Percentiles rank a stretch among this genome's conserved stretches.
Evolutionary conservation across 2,329 filamentous ascomycete genomes (phyloP).

Genomic region (Fusarium sp.): DNA sequence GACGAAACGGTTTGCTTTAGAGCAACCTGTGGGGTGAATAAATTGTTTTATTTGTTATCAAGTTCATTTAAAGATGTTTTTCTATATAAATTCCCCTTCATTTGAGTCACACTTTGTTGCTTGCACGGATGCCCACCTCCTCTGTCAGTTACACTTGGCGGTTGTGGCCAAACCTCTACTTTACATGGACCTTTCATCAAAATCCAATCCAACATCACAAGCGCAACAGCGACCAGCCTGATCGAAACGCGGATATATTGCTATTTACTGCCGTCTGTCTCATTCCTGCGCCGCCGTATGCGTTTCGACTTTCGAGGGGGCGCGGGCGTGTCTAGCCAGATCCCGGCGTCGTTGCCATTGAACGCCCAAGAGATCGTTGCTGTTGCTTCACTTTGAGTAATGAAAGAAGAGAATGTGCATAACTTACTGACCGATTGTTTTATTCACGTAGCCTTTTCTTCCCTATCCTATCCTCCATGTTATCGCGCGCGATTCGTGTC

Average conservation of each 20-base stretch:
- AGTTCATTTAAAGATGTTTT: fast-evolving
- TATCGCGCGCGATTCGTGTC: not conserved
- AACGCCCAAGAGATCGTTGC: not conserved
- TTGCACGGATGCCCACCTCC: not conserved
- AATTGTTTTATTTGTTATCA: not conserved
- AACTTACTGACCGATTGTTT: not conserved
- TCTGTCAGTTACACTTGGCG: no score
- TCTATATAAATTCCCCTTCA: fast-evolving
- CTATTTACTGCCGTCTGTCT: not conserved
- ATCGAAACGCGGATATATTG: fast-evolving
- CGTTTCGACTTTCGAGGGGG: not conserved
- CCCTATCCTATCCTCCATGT: not conserved
- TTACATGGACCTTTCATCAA: not conserved
- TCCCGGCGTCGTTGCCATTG: not conserved
- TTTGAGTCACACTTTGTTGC: not conserved
- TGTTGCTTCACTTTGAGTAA: not conserved
- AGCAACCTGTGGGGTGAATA: not conserved
- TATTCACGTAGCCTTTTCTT: not conserved
- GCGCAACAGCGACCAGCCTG: not conserved
- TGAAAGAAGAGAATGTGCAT: fast-evolving
- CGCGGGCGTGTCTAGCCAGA: not conserved
- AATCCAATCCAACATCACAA: not conserved
- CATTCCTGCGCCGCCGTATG: not conserved
- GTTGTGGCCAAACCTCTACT: not conserved
- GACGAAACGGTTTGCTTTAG: not conserved